These are phyloP conservation scores for Daldinia childiae DNA, from an alignment of 495 filamentous ascomycete genomes.

Conservation along the genomic window DNA sequence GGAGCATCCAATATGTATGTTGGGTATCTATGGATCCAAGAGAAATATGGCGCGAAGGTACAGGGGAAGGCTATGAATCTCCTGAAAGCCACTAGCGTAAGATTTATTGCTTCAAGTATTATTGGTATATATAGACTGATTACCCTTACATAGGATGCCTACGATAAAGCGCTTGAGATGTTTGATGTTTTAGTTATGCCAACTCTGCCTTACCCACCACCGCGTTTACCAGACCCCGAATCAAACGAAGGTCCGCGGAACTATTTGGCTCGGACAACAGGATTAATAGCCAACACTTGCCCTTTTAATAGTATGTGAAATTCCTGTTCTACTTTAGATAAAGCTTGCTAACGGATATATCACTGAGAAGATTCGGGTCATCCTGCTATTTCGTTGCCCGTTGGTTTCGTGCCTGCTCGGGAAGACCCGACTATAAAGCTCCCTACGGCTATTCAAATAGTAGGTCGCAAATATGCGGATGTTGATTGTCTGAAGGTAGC, in stretches of 20 bases:
- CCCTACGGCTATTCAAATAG: constrained; percentile 68
- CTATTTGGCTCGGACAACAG: constrained; percentile 54
- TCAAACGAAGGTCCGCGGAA: constrained; percentile 48
- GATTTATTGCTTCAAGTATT: neutral
- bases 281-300: constrained; percentile 63
- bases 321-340: neutral
- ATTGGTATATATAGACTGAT: constrained; percentile 1
- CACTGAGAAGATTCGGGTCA: constrained; percentile 60
- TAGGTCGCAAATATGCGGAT: constrained; percentile 62
- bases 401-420: constrained; percentile 58
- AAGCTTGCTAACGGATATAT: neutral
- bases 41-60: constrained; percentile 44
- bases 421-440: constrained; percentile 58
- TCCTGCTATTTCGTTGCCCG: constrained; percentile 65
- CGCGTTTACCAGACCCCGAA: constrained; percentile 29
- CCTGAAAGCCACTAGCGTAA: constrained; percentile 35
- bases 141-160: constrained; percentile 46
- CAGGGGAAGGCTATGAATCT: constrained; percentile 48
- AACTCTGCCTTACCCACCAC: constrained; percentile 49
- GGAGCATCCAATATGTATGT: constrained; percentile 49
- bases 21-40: constrained; percentile 45
- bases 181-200: constrained; percentile 62
- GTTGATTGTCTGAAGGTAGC: constrained; percentile 59
- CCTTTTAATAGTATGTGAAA: constrained; percentile 57
- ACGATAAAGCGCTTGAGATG: constrained; percentile 53